Evolutionary conservation across 345 rosid species (phyloP).

Genomic region (Eucalyptus regnans): DNA sequence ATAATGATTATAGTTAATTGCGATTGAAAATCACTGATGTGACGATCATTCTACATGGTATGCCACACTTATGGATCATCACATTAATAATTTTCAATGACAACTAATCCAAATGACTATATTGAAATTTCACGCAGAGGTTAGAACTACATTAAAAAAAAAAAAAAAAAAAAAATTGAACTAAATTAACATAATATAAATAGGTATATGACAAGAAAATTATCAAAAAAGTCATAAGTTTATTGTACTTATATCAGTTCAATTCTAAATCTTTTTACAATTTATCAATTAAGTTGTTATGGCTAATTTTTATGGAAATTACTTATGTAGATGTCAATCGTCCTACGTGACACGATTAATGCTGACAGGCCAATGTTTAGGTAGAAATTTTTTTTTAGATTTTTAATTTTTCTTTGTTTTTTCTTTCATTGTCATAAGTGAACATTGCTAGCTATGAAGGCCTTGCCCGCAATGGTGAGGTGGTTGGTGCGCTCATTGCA

Average conservation of each 20-base stretch:
- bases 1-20: background rate
- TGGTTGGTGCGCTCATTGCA: fast-evolving
- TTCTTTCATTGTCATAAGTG: no score
- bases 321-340: fast-evolving
- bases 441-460: background rate
- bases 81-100: fast-evolving
- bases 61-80: background rate
- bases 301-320: fast-evolving
- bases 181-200: fast-evolving
- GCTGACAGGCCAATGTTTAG: no score
- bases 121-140: fast-evolving
- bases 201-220: fast-evolving
- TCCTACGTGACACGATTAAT: no score
- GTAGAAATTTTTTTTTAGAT: no score
- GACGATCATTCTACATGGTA: fast-evolving
- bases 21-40: background rate
- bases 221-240: no score
- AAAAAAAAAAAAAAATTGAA: no score
- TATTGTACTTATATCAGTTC: fast-evolving
- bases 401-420: no score
- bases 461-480: background rate
- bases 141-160: background rate
- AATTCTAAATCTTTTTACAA: no score
- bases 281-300: no score
- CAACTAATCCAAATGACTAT: fast-evolving